These are phyloP conservation scores for Gnomoniopsis smithogilvyi DNA, from an alignment of 2,329 filamentous ascomycete genomes.

Conservation along the genomic window DNA sequence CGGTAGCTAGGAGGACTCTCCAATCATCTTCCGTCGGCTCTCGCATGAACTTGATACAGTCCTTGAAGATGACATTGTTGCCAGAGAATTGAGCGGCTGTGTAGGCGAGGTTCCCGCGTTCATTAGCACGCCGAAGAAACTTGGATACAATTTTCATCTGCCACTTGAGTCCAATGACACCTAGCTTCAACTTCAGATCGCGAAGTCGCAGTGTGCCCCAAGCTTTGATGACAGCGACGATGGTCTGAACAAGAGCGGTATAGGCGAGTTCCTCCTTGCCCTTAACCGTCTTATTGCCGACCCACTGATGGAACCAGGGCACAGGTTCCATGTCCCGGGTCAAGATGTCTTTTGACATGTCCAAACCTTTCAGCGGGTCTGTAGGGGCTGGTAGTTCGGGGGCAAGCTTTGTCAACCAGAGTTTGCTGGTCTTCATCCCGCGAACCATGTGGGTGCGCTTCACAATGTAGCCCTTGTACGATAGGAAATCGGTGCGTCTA, in stretches of 20 bases:
- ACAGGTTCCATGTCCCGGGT: constrained; percentile 48
- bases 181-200: constrained; percentile 57
- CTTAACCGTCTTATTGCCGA: constrained; percentile 40
- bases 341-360: constrained; percentile 29
- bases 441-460: constrained; percentile 58
- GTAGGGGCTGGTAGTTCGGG: constrained; percentile 32
- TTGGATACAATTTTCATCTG: constrained; percentile 60
- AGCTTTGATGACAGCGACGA: constrained; percentile 54
- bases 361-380: constrained; percentile 23
- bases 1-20: constrained; percentile 51
- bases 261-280: constrained; percentile 44
- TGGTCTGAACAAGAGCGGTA: constrained; percentile 52
- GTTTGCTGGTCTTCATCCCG: constrained; percentile 59
- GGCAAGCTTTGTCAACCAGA: constrained; percentile 57
- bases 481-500: constrained; percentile 56
- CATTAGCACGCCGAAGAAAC: constrained; percentile 55
- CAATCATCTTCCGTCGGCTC: constrained; percentile 56
- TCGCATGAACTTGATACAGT: constrained; percentile 57
- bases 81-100: constrained; percentile 53
- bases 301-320: constrained; percentile 55
- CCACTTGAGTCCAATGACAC: constrained; percentile 50
- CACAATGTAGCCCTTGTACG: constrained; percentile 58
- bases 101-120: constrained; percentile 53
- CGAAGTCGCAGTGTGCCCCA: constrained; percentile 57
- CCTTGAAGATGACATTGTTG: constrained; percentile 51